phyloP scores from a whole-genome alignment of 1,284 basidiomycete genomes.

The Pholiota adiposa region DNA sequence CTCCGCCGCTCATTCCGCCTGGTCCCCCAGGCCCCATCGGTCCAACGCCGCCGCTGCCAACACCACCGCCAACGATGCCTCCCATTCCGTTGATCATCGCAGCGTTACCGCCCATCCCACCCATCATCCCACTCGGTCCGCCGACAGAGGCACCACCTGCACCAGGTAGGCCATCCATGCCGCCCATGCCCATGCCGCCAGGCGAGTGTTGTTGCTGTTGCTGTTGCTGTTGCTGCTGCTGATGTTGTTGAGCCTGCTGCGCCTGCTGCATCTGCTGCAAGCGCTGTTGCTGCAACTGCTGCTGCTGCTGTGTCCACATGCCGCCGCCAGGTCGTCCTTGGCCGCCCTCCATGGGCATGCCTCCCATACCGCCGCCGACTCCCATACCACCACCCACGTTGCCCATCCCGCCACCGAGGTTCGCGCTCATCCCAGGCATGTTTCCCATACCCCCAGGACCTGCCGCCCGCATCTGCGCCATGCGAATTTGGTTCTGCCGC shows the following conservation, averaged over 20 bases:
- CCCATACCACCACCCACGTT: conserved; percentile 1
- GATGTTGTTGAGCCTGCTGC: conserved; percentile 22
- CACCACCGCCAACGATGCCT: neutral
- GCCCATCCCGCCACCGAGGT: neutral
- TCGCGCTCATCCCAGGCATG: neutral
- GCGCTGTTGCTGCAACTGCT: conserved; percentile 28
- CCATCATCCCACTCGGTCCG: conserved; percentile 15
- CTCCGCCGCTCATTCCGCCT: conserved; percentile 7
- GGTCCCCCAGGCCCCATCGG: neutral
- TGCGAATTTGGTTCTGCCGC: conserved; percentile 51
- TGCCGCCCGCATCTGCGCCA: conserved; percentile 32
- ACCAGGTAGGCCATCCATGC: conserved; percentile 7
- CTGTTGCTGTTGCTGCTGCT: conserved; percentile 21
- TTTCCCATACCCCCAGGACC: neutral
- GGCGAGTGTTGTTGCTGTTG: conserved; percentile 20
- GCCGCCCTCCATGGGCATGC: conserved; percentile 24
- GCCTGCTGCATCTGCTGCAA: conserved; percentile 17
- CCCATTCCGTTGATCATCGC: conserved; percentile 14
- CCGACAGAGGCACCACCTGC: neutral
- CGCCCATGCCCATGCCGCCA: conserved; percentile 14
- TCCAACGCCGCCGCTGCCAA: neutral
- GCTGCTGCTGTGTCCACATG: conserved; percentile 13
- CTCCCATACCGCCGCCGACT: neutral
- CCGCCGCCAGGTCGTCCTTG: conserved; percentile 17
- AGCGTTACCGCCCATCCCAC: conserved; percentile 9